phyloP scores from a whole-genome alignment of 257 asterid genomes.

The Linaria vulgaris region DNA sequence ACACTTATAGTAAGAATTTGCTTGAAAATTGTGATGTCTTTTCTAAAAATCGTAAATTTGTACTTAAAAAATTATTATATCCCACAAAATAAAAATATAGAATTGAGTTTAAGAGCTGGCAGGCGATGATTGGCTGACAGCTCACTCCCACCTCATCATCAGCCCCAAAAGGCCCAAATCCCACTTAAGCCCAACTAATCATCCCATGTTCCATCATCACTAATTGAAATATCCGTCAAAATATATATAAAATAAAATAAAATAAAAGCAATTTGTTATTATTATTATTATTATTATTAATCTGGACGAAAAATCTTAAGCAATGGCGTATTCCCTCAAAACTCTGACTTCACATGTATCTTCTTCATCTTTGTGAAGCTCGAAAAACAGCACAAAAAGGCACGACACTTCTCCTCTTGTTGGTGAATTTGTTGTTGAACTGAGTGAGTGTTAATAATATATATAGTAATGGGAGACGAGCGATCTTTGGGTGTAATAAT shows the following conservation, averaged over 20 bases:
- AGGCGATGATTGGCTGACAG: not conserved
- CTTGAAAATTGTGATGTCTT: too few relatives aligned
- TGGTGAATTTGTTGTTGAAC: slow-evolving; percentile 18
- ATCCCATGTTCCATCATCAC: not conserved
- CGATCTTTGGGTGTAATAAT: slow-evolving; percentile 60
- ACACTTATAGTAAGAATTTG: too few relatives aligned
- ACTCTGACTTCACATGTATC: too few relatives aligned
- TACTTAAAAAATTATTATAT: too few relatives aligned
- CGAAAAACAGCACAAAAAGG: not conserved
- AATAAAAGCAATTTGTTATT: too few relatives aligned
- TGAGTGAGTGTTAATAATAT: not conserved
- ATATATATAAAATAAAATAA: too few relatives aligned
- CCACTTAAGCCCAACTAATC: not conserved
- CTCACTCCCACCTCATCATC: too few relatives aligned
- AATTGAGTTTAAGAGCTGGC: not conserved
- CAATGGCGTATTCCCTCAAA: not conserved
- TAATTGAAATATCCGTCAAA: not conserved
- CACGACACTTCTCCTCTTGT: not conserved
- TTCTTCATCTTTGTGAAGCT: too few relatives aligned
- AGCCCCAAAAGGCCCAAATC: not conserved
- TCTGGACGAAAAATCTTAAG: too few relatives aligned
- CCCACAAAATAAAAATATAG: too few relatives aligned
- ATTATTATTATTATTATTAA: too few relatives aligned
- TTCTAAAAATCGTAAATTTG: too few relatives aligned
- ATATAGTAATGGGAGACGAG: slow-evolving; percentile 69